phyloP scores from a whole-genome alignment of 106 monocot species.

The Dendrobium catenatum region DNA sequence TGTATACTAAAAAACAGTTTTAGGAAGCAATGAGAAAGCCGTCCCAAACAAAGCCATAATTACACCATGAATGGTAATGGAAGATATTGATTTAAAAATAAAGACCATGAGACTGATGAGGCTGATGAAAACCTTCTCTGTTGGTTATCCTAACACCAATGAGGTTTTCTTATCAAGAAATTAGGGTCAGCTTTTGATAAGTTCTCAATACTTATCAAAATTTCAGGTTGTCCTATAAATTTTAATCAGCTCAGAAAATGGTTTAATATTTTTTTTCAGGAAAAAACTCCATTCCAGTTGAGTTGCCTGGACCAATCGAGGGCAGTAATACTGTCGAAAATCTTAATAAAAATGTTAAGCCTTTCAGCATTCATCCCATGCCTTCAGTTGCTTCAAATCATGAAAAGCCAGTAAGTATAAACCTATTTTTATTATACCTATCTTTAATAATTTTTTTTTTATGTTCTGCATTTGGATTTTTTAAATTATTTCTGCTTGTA shows the following conservation, averaged over 20 bases:
- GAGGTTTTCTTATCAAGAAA: background rate
- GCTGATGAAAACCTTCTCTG: background rate
- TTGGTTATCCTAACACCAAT: background rate
- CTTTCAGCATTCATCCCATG: constrained; percentile 10
- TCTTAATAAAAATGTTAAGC: constrained; percentile 3
- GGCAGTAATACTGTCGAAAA: background rate
- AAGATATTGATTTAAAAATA: background rate
- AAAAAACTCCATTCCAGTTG: constrained; percentile 10
- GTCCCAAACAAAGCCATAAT: background rate
- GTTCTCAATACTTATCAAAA: background rate
- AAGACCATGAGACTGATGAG: background rate
- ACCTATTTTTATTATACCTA: background rate
- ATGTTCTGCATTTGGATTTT: background rate
- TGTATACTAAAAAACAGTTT: too few relatives aligned
- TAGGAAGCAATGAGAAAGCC: too few relatives aligned
- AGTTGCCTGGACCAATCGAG: constrained; percentile 2
- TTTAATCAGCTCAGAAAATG: background rate
- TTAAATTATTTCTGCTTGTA: background rate
- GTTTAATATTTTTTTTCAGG: constrained; percentile 1
- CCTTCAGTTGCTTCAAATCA: constrained; percentile 1
- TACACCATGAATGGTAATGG: background rate
- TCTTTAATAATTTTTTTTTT: background rate
- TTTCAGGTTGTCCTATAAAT: background rate
- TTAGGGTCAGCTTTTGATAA: background rate
- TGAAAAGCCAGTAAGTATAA: constrained; percentile 5